phyloP scores from a whole-genome alignment of 768 basidiomycete species.

The Collybia sp. region DNA sequence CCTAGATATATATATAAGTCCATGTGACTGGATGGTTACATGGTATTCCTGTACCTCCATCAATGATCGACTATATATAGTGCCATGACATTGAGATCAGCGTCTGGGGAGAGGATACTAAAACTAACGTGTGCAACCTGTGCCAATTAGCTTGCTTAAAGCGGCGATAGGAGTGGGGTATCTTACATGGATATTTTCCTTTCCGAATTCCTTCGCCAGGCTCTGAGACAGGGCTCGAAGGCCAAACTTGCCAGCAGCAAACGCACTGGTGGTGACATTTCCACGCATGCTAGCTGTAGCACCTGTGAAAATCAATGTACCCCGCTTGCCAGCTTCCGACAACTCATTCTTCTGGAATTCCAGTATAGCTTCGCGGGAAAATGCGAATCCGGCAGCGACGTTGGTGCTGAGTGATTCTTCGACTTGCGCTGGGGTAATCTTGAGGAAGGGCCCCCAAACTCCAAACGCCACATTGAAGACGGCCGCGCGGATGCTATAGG shows the following conservation, averaged over 20 bases:
- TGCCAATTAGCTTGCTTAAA: slow-evolving; percentile 1
- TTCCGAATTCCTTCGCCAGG: slow-evolving; percentile 70
- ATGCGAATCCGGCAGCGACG: slow-evolving; percentile 56
- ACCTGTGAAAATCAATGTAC: slow-evolving; percentile 68
- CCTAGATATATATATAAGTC: slow-evolving; percentile 12
- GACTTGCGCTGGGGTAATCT: slow-evolving; percentile 55
- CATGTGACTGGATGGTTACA: not conserved
- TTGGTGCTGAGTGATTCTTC: slow-evolving; percentile 45
- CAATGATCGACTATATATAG: slow-evolving; percentile 62
- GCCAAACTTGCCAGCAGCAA: slow-evolving; percentile 63
- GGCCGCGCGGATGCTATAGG: slow-evolving; percentile 51
- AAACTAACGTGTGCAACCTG: not conserved
- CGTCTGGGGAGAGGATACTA: not conserved
- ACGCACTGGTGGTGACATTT: slow-evolving; percentile 53
- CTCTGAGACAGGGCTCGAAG: slow-evolving; percentile 64
- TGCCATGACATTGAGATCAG: not conserved
- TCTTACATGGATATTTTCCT: slow-evolving; percentile 67
- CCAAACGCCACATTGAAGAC: slow-evolving; percentile 59
- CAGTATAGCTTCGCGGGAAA: slow-evolving; percentile 55
- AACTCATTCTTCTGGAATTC: slow-evolving; percentile 55
- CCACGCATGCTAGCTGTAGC: slow-evolving; percentile 67
- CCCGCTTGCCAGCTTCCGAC: slow-evolving; percentile 48
- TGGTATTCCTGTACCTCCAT: slow-evolving; percentile 40
- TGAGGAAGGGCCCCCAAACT: slow-evolving; percentile 64
- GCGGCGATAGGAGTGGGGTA: not conserved